Evolutionary conservation across 2,329 filamentous ascomycete species (phyloP), one percentile per base, ranked within the genome.

Genomic region (Chaetomium sp.): DNA sequence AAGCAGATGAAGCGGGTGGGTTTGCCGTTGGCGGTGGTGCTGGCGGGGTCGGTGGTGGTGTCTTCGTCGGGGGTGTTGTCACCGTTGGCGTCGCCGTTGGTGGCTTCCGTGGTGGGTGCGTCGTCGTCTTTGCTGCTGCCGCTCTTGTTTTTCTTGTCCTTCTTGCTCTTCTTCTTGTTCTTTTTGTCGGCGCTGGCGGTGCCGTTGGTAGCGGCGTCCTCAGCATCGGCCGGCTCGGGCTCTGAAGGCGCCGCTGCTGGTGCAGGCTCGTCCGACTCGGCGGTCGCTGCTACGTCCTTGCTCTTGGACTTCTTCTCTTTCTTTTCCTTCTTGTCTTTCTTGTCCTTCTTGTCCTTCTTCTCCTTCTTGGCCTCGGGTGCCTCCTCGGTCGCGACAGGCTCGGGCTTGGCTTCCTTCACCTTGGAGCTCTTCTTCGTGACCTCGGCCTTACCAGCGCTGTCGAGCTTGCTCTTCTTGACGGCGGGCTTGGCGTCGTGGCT

Each of bases 1-100:
- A 72, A 70, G 72, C 67, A 89, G 69, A 94, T 87, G 78, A 95
- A 95, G 72, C 89, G 86, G 66, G 93, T 92, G 80, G 92, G 92
- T 57, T 73, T 72, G 60, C 56, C 71, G 50, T 65, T 57, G 47
- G 57, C 65, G 50, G 19, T 67, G 49, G 70, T 57, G 16, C 47
- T 51, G 27, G n/a, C n/a, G n/a, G n/a, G n/a, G n/a, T n/a, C n/a
- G 35, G 29, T 49, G 35, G 35, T 25, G 50, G 35, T 38, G 53
- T 47, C 23, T 10, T 49, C 38, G 27, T 47, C 23, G 33, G 27
- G n/a, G n/a, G n/a, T n/a, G n/a, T n/a, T 58, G 16, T 57, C 53
- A 13, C 35, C 35, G 51, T n/a, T 29, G 47, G 58, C 27, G 3
- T 29, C 27, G 33, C 33, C 10, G 4, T 13, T 35, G 33, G 19